These are phyloP conservation scores for Fusarium sp. DNA, from an alignment of 2,329 filamentous ascomycete genomes.

Conservation along the genomic window DNA sequence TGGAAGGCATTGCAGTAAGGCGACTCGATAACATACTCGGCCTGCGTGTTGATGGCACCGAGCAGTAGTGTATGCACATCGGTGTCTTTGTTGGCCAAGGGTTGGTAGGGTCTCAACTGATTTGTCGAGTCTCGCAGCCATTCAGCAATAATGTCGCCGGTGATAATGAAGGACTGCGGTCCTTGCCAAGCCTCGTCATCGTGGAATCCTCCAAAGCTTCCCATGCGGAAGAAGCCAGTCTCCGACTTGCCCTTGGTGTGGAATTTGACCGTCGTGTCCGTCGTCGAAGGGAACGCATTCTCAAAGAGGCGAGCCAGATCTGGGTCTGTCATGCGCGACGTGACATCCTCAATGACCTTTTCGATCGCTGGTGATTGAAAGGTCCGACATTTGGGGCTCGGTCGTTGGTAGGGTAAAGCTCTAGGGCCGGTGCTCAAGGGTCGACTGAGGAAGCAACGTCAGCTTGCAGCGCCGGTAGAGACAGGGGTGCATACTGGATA, in stretches of 20 bases:
- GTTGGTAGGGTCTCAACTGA: conserved; percentile 90
- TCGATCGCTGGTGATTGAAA: conserved; percentile 91
- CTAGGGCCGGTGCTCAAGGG: conserved; percentile 86
- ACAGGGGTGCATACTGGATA: conserved; percentile 51
- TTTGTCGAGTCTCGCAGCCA: conserved; percentile 95
- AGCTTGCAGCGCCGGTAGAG: not conserved
- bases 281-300: conserved; percentile 88
- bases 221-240: conserved; percentile 51
- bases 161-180: conserved; percentile 92
- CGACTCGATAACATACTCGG: conserved; percentile 92
- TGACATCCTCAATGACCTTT: conserved; percentile 86
- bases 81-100: conserved; percentile 83
- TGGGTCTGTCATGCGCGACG: conserved; percentile 80
- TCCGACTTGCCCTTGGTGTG: conserved; percentile 73
- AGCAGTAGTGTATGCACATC: conserved; percentile 83
- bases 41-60: conserved; percentile 95
- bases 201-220: conserved; percentile 42
- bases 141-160: conserved; percentile 91
- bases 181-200: conserved; percentile 81
- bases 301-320: conserved; percentile 94
- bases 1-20: conserved; percentile 99
- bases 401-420: conserved; percentile 86
- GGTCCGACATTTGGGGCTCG: conserved; percentile 83
- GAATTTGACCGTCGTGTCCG: conserved; percentile 91
- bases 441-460: conserved; percentile 61